Base-by-base conservation (phyloP, 139 green algal genomes). In the Eudorina sp. region DNA sequence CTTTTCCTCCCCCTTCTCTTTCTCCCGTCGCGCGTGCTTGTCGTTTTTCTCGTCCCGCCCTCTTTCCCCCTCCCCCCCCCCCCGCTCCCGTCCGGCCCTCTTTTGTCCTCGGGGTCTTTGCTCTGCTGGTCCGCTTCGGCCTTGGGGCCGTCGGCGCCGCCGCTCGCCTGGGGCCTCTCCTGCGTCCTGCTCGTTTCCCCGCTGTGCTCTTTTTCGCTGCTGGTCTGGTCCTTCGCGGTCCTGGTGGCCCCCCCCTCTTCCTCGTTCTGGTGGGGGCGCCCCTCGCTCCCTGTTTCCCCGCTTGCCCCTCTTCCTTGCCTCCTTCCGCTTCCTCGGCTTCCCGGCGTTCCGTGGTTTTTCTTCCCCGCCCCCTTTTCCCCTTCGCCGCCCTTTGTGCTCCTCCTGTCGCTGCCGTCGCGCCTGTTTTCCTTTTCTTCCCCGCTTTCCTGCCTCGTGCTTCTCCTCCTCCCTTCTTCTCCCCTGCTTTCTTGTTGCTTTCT, bases 331-430 rank as follows among this genome's bases (percentile, higher is more conserved):
- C 40, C 83, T 93, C 53, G 93, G 92, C 34, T 95, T 94, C 84
- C 93, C 93, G 46, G 95, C 93, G 83, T 89, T 94, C 78, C 93
- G 92, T 78, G 93, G 93, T 82, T 96, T 95, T 58, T 58, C 51
- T 58, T 58, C 51, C 16, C 51, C 51, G 51, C 13, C 51, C 13
- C 51, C 51, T 58, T 16, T 58, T 58, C 51, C 51, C 51, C 51
- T 58, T 58, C 13, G 51, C 51, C 16, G 51, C 23, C 6, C 16
- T 36, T 36, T 31, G 18, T 36, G 58, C 23, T 29, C 16, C 58
- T 68, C 23, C 16, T 36, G 18, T 31, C n/a, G 18, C 23, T 68
- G 58, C 18, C 58, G 23, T 68, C 16, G 51, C 51, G 13, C 51
- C 58, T 21, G 16, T 6, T 68, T 68, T 68, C 6, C 18, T 68